Evolutionary conservation across 2,329 filamentous ascomycete species (phyloP).

Genomic region (Colletotrichum filicis): DNA sequence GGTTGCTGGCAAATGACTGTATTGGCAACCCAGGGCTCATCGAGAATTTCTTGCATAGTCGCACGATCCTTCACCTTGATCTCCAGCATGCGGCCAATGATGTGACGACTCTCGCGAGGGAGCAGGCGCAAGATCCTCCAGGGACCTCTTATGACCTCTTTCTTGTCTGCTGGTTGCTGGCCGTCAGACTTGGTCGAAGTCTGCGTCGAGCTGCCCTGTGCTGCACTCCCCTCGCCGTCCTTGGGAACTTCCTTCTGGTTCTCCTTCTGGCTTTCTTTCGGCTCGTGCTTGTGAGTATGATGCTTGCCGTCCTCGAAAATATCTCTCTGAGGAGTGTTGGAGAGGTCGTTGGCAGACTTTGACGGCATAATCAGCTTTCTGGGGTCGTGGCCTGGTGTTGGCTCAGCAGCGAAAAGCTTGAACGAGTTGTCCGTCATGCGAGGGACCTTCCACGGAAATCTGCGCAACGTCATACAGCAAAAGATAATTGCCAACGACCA

Average conservation of each 20-base stretch:
- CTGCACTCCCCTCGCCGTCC: conserved; percentile 4
- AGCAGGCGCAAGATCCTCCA: conserved; percentile 90
- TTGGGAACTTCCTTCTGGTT: background rate
- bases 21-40: conserved; percentile 90
- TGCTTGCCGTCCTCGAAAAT: conserved; percentile 47
- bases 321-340: conserved; percentile 52
- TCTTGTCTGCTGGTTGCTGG: conserved; percentile 59
- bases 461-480: conserved; percentile 95
- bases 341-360: conserved; percentile 56
- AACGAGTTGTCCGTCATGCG: conserved; percentile 93
- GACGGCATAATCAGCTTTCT: conserved; percentile 61
- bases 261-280: conserved; percentile 17
- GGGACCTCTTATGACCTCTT: conserved; percentile 88
- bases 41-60: conserved; percentile 85
- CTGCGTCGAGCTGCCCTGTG: conserved; percentile 37
- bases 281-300: conserved; percentile 38
- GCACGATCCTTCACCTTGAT: conserved; percentile 86
- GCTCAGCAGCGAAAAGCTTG: conserved; percentile 88
- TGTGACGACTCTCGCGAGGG: conserved; percentile 88
- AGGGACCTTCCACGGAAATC: conserved; percentile 98
- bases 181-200: conserved; percentile 10
- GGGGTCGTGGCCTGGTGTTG: conserved; percentile 78
- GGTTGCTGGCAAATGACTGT: conserved; percentile 87
- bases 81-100: conserved; percentile 93
- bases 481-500: conserved; percentile 99